These are phyloP conservation scores for Trichomonascaceae sp. DNA, from an alignment of 1,139 yeast genomes.

Conservation along the genomic window DNA sequence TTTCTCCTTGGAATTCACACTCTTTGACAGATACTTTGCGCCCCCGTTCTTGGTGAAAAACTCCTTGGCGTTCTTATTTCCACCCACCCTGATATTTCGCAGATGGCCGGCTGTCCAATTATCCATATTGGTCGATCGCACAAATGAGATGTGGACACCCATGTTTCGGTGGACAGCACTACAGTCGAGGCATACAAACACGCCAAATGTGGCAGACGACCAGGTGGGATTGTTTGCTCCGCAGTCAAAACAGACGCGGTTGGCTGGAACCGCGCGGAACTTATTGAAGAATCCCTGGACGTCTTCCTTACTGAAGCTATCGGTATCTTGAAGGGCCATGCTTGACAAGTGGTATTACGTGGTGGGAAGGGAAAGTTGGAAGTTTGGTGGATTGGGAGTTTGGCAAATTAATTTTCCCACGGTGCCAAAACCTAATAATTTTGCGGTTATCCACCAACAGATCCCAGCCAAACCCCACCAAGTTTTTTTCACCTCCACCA, in stretches of 20 bases:
- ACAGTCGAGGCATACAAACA: conserved; percentile 87
- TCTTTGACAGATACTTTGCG: conserved; percentile 50
- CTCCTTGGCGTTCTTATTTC: conserved; percentile 79
- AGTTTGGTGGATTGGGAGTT: background rate
- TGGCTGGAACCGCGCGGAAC: conserved; percentile 61
- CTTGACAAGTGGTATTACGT: background rate
- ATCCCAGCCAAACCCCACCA: too few relatives aligned
- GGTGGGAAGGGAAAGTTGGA: background rate
- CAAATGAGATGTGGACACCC: conserved; percentile 95
- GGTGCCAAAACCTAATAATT: too few relatives aligned
- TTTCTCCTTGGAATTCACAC: conserved; percentile 64
- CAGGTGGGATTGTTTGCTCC: conserved; percentile 93
- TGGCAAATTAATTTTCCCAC: too few relatives aligned
- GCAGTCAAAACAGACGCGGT: conserved; percentile 84
- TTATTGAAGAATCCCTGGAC: conserved; percentile 52
- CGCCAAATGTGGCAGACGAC: conserved; percentile 97
- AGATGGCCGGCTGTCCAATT: conserved; percentile 87
- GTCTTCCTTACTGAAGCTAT: conserved; percentile 53
- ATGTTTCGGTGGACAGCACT: conserved; percentile 95
- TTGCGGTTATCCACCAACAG: too few relatives aligned
- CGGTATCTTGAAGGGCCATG: conserved; percentile 42
- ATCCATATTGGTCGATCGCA: conserved; percentile 86
- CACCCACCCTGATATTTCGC: conserved; percentile 88
- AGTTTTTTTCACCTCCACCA: background rate
- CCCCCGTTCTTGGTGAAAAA: conserved; percentile 84